These are phyloP conservation scores for Asterochloris erici DNA, from an alignment of 139 green algal genomes.

Conservation along the genomic window DNA sequence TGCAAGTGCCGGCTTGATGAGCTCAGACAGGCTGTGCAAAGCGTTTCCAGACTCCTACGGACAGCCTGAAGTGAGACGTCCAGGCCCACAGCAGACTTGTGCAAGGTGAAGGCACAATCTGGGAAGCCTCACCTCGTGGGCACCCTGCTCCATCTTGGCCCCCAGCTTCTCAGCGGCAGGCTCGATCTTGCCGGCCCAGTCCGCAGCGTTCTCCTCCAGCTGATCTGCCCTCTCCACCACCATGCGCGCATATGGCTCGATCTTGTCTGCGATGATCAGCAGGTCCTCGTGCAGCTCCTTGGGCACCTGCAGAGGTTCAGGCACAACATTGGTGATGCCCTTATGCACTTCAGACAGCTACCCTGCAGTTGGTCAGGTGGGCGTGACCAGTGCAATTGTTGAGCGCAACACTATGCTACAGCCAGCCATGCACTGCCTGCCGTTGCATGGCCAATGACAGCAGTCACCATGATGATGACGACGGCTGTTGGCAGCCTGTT, in stretches of 20 bases:
- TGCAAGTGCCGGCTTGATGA: too few relatives aligned
- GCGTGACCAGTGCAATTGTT: not conserved
- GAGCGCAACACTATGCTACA: not conserved
- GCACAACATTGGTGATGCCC: too few relatives aligned
- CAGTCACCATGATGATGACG: too few relatives aligned
- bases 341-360: not conserved
- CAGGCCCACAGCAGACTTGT: too few relatives aligned
- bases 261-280: conserved; percentile 11
- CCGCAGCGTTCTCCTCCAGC: conserved; percentile 13
- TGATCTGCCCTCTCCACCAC: conserved; percentile 6
- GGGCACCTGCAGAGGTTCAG: conserved; percentile 3
- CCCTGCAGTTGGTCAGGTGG: not conserved
- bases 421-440: not conserved
- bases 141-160: conserved; percentile 14
- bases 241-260: conserved; percentile 14
- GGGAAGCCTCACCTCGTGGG: not conserved
- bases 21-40: too few relatives aligned
- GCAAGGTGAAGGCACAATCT: too few relatives aligned
- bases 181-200: conserved; percentile 9
- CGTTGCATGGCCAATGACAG: too few relatives aligned
- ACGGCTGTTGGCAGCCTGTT: too few relatives aligned
- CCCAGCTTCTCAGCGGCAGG: conserved; percentile 18
- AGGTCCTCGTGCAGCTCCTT: conserved; percentile 18
- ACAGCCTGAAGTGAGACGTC: too few relatives aligned
- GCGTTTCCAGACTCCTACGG: too few relatives aligned